Evolutionary conservation across 176 grass and related monocot genomes (phyloP).

Genomic region (Eleusine coracana): DNA sequence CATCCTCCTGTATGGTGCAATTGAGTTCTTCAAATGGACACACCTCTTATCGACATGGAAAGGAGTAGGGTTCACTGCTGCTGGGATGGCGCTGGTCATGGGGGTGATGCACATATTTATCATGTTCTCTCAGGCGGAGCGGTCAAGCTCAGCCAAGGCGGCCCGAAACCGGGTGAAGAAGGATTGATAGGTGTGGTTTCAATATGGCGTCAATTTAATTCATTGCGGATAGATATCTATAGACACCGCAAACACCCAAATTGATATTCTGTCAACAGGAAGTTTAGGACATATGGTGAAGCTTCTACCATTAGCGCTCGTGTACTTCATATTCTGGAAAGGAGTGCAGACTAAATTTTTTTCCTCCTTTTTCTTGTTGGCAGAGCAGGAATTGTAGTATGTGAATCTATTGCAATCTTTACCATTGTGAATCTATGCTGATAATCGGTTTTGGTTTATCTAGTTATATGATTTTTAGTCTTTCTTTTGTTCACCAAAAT

Average conservation of each 20-base stretch:
- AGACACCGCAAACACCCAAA: not conserved
- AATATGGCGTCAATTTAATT: not conserved
- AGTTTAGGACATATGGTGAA: not conserved
- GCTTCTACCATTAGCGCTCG: not conserved
- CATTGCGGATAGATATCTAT: not conserved
- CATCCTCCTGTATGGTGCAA: constrained; percentile 61
- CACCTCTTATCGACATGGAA: constrained; percentile 67
- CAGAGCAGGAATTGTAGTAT: not conserved
- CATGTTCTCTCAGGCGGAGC: constrained; percentile 66
- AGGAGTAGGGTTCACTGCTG: constrained; percentile 50
- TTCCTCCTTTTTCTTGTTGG: not conserved
- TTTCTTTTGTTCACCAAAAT: too few species aligned
- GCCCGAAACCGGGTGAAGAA: constrained; percentile 58
- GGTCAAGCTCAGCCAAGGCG: constrained; percentile 62
- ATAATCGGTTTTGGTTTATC: not conserved
- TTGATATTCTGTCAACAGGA: not conserved
- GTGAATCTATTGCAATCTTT: not conserved
- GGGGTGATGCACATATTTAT: constrained; percentile 71
- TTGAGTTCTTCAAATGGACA: constrained; percentile 69
- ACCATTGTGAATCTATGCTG: not conserved
- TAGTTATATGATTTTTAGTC: not conserved
- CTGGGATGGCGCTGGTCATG: constrained; percentile 53
- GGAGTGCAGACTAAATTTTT: not conserved
- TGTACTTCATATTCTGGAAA: not conserved
- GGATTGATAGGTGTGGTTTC: constrained; percentile 33